Percentiles rank a stretch among this genome's conserved stretches.
Conservation (phyloP, 352 stramenopile species). For the Lagenidium giganteum region DNA sequence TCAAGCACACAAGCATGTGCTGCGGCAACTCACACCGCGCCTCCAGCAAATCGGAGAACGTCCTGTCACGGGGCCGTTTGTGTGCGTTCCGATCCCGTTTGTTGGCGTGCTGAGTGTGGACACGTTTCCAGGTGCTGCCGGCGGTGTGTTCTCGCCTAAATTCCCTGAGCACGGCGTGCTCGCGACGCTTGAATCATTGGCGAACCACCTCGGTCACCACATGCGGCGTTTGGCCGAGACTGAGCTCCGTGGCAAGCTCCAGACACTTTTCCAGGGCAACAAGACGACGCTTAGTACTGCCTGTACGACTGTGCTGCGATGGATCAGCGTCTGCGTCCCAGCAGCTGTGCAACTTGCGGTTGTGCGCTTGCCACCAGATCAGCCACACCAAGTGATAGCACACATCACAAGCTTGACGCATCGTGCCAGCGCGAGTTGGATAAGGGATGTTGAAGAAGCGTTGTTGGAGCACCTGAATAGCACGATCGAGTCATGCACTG, state of each 20-base stretch:
- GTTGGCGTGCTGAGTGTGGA: slow-evolving; percentile 61
- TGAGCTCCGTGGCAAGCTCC: slow-evolving; percentile 14
- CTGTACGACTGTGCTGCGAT: slow-evolving; percentile 26
- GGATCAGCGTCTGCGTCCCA: slow-evolving; percentile 36
- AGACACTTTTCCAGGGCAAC: slow-evolving; percentile 57
- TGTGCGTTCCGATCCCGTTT: slow-evolving; percentile 70
- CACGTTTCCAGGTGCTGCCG: slow-evolving; percentile 50
- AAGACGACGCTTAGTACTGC: slow-evolving; percentile 29
- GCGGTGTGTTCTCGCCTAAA: slow-evolving; percentile 33
- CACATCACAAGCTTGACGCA: too few relatives aligned
- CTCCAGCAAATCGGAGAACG: slow-evolving; percentile 1
- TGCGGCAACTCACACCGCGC: neutral
- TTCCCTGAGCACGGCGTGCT: slow-evolving; percentile 59
- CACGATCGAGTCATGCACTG: slow-evolving; percentile 6
- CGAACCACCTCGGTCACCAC: slow-evolving; percentile 39
- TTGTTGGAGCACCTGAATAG: slow-evolving; percentile 9
- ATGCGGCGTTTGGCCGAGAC: slow-evolving; percentile 26
- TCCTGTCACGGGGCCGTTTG: slow-evolving; percentile 33
- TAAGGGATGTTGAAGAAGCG: too few relatives aligned
- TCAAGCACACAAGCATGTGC: slow-evolving; percentile 6
- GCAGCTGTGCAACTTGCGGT: slow-evolving; percentile 33
- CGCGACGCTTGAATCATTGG: slow-evolving; percentile 35
- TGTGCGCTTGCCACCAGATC: too few relatives aligned
- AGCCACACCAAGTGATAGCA: too few relatives aligned
- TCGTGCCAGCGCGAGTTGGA: neutral